Base-by-base conservation (phyloP, 306 rosid genomes). In the Rubus idaeus region DNA sequence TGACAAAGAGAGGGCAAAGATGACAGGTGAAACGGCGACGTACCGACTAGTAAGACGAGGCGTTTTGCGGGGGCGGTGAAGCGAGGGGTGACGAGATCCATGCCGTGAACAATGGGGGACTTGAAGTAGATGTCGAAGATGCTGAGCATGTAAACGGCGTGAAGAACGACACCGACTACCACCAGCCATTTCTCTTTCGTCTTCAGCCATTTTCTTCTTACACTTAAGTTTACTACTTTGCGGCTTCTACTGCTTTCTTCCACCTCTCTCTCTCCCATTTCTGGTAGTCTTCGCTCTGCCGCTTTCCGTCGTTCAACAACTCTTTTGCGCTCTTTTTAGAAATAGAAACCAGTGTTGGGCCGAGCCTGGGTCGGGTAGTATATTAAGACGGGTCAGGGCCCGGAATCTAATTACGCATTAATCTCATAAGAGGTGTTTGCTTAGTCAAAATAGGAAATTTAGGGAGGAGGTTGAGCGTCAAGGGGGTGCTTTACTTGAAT, bases 111-210 rank as follows among this genome's bases (percentile, higher is more conserved):
- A 75, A 93, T 85, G 78, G 98, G 98, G 35, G 86, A 76, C 82
- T 93, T 93, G 86, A 93, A 93, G 80, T 93, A 93, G 40, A 93
- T 93, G 61, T 93, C 98, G 82, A 93, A 90, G 80, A 93, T 93
- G 83, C 98, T 93, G 71, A 93, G 90, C 96, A 93, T 89, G 63
- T 89, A 93, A 63, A 93, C 88, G 50, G 98, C 96, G 78, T 93
- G 98, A 23, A 93, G 96, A 64, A 87, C 76, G 7, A 93, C 84
- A 23, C 98, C 98, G 5, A 93, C 71, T 18, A 76, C 83, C n/a
- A 93, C 98, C 55, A 93, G 78, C 96, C 98, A 91, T 74, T 69
- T 81, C 85, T 91, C 98, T 39, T 88, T 85, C 75, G 87, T 83
- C 81, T 84, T 82, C 80, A 89, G 66, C 94, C 93, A 82, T 68